Evolutionary conservation across 495 filamentous ascomycete species (phyloP).

Genomic region (Massariosphaeria phaeospora): DNA sequence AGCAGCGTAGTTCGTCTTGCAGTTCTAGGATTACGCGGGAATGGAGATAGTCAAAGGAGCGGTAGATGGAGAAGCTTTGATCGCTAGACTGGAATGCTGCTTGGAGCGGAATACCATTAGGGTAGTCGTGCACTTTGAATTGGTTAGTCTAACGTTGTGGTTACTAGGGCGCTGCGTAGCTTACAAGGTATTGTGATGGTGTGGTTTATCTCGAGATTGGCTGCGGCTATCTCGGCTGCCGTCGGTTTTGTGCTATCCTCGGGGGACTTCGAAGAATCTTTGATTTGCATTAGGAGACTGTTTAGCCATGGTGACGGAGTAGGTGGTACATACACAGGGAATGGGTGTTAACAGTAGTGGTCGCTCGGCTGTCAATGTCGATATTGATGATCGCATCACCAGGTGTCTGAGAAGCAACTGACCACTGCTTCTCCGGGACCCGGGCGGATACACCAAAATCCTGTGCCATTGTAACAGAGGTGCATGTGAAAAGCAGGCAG

Average conservation of each 20-base stretch:
- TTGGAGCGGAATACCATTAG: constrained; percentile 37
- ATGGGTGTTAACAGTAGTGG: constrained; percentile 6
- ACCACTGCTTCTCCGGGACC: neutral
- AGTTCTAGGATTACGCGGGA: constrained; percentile 36
- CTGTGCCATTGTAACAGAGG: neutral
- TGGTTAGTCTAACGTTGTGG: neutral
- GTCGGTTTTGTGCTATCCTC: too few species aligned
- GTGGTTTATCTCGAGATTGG: constrained; percentile 5
- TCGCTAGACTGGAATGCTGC: constrained; percentile 41
- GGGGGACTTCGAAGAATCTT: too few species aligned
- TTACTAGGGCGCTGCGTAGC: neutral
- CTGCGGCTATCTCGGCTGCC: too few species aligned
- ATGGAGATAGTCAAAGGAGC: constrained; percentile 41
- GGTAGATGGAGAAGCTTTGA: constrained; percentile 38
- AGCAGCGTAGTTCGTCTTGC: constrained; percentile 37
- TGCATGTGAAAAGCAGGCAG: neutral
- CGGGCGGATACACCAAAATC: neutral
- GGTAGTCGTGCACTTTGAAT: constrained; percentile 35
- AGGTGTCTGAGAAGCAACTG: neutral
- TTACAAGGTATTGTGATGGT: constrained; percentile 20
- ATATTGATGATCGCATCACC: constrained; percentile 6
- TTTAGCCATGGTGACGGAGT: too few species aligned
- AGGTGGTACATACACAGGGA: constrained; percentile 5
- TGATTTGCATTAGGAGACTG: too few species aligned
- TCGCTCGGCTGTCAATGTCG: constrained; percentile 11